phyloP scores from a whole-genome alignment of 768 basidiomycete genomes.

The Tubosaeta sp. region DNA sequence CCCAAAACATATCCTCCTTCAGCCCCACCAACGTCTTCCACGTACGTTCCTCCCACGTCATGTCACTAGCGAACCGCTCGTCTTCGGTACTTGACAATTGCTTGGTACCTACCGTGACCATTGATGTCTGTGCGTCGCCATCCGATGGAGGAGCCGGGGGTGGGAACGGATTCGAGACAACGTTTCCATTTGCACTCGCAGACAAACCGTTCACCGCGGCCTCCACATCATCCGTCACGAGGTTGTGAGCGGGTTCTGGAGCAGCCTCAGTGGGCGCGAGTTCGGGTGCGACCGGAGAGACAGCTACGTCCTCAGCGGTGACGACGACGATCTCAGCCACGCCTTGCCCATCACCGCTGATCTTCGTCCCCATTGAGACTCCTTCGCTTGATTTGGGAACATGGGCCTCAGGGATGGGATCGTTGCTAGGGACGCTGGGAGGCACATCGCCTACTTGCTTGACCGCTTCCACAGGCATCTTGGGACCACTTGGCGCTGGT shows the following conservation, averaged over 20 bases:
- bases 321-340: background rate
- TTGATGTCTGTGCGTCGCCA: conserved; percentile 9
- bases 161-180: background rate
- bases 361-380: conserved; percentile 2
- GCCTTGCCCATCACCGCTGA: background rate
- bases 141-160: background rate
- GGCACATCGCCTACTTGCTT: conserved; percentile 4
- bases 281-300: background rate
- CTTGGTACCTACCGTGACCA: conserved; percentile 24
- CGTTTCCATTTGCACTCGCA: background rate
- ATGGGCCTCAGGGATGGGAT: background rate
- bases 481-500: background rate
- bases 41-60: conserved; percentile 81
- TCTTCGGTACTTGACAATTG: conserved; percentile 21
- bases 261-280: background rate
- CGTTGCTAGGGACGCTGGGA: background rate
- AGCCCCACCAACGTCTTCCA: conserved; percentile 76
- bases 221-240: background rate
- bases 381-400: background rate
- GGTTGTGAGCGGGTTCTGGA: background rate
- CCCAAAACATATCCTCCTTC: conserved; percentile 85
- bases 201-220: background rate
- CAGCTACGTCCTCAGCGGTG: background rate
- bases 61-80: conserved; percentile 54
- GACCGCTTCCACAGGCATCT: background rate